These are phyloP conservation scores for Candida broadrunensis DNA, from an alignment of 805 yeast species.

Conservation along the genomic window DNA sequence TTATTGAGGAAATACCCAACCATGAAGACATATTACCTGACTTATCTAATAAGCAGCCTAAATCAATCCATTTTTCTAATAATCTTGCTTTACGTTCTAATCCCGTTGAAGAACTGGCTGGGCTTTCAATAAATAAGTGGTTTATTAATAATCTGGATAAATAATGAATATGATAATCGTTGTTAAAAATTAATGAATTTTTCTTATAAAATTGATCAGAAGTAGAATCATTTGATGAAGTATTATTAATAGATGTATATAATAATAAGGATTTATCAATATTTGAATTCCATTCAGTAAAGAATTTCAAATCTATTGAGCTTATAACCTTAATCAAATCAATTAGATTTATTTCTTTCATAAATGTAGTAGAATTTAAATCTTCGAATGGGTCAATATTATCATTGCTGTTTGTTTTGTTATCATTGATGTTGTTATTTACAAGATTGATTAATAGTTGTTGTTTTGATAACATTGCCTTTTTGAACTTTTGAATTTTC, in stretches of 20 bases:
- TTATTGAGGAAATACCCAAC: slow-evolving; percentile 82
- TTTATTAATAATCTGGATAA: slow-evolving; percentile 65
- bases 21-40: slow-evolving; percentile 92
- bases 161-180: slow-evolving; percentile 66
- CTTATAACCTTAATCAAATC: slow-evolving; percentile 64
- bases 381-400: slow-evolving; percentile 21
- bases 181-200: slow-evolving; percentile 78
- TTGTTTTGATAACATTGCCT: slow-evolving; percentile 51
- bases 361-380: slow-evolving; percentile 45
- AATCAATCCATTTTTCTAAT: slow-evolving; percentile 77
- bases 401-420: background rate
- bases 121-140: slow-evolving; percentile 63
- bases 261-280: slow-evolving; percentile 73
- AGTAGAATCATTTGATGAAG: background rate
- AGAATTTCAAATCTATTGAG: slow-evolving; percentile 63
- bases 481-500: slow-evolving; percentile 48
- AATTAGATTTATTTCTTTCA: slow-evolving; percentile 48
- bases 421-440: too few relatives aligned
- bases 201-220: slow-evolving; percentile 41
- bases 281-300: slow-evolving; percentile 73
- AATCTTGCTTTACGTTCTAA: slow-evolving; percentile 57
- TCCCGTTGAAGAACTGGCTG: slow-evolving; percentile 12
- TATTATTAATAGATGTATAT: slow-evolving; percentile 39
- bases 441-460: slow-evolving; percentile 26
- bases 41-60: slow-evolving; percentile 74